phyloP scores from a whole-genome alignment of 2,329 filamentous ascomycete species.

The Colletotrichum tofieldiae region DNA sequence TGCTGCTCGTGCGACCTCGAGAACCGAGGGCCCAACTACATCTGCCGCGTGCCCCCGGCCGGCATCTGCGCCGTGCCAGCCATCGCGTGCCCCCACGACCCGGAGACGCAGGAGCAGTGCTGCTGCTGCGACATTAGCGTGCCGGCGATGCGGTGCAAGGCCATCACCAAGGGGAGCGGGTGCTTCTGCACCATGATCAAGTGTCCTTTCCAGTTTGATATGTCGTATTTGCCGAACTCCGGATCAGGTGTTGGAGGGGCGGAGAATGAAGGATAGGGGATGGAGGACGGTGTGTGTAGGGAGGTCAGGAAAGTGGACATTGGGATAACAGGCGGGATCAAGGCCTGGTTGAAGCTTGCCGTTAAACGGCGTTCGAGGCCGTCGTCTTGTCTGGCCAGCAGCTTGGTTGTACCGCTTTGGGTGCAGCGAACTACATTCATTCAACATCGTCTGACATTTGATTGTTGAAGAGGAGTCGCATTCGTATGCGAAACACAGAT shows the following conservation, averaged over 20 bases:
- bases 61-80: constrained; percentile 31
- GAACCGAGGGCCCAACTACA: constrained; percentile 26
- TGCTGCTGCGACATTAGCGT: constrained; percentile 43
- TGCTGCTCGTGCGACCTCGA: constrained; percentile 48
- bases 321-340: background rate
- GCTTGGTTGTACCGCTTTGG: background rate
- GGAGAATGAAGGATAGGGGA: background rate
- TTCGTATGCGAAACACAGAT: background rate
- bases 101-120: constrained; percentile 43
- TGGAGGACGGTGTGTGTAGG: background rate
- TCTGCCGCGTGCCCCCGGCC: constrained; percentile 40
- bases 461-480: background rate
- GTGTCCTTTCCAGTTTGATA: constrained; percentile 39
- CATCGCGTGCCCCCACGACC: constrained; percentile 45
- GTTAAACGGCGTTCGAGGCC: background rate
- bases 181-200: constrained; percentile 38
- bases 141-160: constrained; percentile 25
- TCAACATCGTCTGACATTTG: background rate
- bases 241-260: background rate
- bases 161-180: constrained; percentile 18
- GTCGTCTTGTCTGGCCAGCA: background rate
- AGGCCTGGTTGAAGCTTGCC: background rate
- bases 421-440: background rate
- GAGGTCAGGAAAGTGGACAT: no score
- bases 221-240: constrained; percentile 2